These are phyloP conservation scores for Phytophthora palmivora DNA, from an alignment of 352 stramenopile genomes.

Conservation along the genomic window DNA sequence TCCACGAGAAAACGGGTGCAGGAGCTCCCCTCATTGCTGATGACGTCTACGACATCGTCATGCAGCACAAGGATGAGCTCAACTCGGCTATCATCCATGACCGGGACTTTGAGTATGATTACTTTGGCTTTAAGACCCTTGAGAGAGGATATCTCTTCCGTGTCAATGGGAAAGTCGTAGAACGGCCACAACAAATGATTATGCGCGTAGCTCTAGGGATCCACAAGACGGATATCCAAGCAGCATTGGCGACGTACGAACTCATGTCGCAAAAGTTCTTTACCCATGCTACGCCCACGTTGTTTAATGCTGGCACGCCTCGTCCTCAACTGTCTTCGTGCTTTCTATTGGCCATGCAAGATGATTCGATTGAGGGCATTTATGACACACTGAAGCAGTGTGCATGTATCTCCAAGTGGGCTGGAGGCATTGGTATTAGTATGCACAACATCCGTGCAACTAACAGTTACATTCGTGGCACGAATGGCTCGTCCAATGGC, in stretches of 20 bases:
- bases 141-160: conserved; percentile 98
- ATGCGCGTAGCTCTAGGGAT: conserved; percentile 99
- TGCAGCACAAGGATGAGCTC: conserved; percentile 95
- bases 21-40: conserved; percentile 94
- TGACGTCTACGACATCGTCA: conserved; percentile 96
- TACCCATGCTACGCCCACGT: conserved; percentile 98
- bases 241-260: conserved; percentile 98
- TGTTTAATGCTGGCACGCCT: conserved; percentile 99
- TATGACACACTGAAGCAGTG: conserved; percentile 99
- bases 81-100: conserved; percentile 98
- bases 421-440: conserved; percentile 97
- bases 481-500: conserved; percentile 98
- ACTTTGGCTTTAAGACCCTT: conserved; percentile 99
- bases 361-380: conserved; percentile 99
- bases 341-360: conserved; percentile 98
- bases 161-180: conserved; percentile 94
- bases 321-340: conserved; percentile 98
- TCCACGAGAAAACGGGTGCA: conserved; percentile 96
- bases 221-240: conserved; percentile 95
- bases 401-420: conserved; percentile 99
- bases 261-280: conserved; percentile 97
- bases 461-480: conserved; percentile 98
- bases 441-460: conserved; percentile 99
- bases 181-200: conserved; percentile 99
- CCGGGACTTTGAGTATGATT: conserved; percentile 99